These are phyloP conservation scores for Cladosporium sp. DNA, from an alignment of 2,329 filamentous ascomycete species.

Conservation along the genomic window DNA sequence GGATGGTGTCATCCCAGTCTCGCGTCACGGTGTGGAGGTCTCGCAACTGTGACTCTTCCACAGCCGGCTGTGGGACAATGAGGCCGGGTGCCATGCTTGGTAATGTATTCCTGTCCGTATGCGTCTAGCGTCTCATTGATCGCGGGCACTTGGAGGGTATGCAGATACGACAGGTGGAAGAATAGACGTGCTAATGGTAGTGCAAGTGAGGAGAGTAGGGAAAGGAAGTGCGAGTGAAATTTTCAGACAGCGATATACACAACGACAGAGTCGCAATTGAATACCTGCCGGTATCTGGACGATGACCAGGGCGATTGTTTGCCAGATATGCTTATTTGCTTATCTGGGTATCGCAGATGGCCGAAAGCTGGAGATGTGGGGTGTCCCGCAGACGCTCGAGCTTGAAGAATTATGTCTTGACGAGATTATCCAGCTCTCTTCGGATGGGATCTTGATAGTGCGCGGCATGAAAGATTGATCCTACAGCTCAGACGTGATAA, in stretches of 20 bases:
- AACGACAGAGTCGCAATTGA: background rate
- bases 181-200: background rate
- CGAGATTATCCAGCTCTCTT: too few species aligned
- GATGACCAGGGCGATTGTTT: constrained; percentile 3
- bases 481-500: too few species aligned
- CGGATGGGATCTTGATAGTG: too few species aligned
- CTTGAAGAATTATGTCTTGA: background rate
- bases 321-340: background rate
- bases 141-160: background rate
- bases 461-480: too few species aligned
- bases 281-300: constrained; percentile 9
- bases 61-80: constrained; percentile 43
- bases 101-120: background rate
- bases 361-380: constrained; percentile 7
- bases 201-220: background rate
- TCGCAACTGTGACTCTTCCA: constrained; percentile 40
- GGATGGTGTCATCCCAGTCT: constrained; percentile 77
- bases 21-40: constrained; percentile 63
- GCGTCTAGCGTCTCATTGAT: background rate
- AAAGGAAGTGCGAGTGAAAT: too few species aligned
- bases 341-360: constrained; percentile 4
- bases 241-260: background rate
- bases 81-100: constrained; percentile 55
- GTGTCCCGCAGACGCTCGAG: background rate
- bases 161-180: background rate